Base-by-base conservation (phyloP, 179 eudicot species). In the Spergularia azorica region DNA sequence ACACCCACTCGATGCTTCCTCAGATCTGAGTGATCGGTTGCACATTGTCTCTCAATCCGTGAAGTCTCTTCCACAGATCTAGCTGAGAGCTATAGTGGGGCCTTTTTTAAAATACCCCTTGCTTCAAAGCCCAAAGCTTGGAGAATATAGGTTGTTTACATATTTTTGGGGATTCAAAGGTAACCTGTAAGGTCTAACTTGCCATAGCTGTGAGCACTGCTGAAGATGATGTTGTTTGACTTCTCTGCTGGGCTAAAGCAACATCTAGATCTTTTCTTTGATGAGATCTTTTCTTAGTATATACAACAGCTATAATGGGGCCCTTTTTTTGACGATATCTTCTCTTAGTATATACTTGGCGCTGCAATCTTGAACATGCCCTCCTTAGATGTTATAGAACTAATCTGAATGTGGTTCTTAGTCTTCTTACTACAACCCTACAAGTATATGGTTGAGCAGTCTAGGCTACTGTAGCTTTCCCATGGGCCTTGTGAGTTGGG, bases 401-500 rank as follows among this genome's bases (percentile, higher is more conserved):
- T 39, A 26, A 80, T 57, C 20, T 20, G 38, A 21, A 39, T 36
- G n/a, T 76, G 7, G 54, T 72, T 76, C 68, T 21, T 21, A 21
- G 21, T 21, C 21, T 21, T 21, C 21, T 32, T 59, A 51, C 39
- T 62, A 38, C 16, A 68, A 20, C 43, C 56, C 63, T 46, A 46
- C 63, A 67, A 15, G 9, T 36, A 50, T 62, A 63, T 9, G 32
- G 26, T 55, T 13, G 26, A 71, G 62, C 26, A 32, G 26, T 56
- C 76, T 82, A 82, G 36, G 79, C 82, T 57, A 58, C 60, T 11
- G 39, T 50, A 62, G 21, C 55, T 26, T 71, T 78, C 72, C 14
- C 59, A 67, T 52, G 46, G 41, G 63, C 36, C n/a, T 67, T 61
- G 79, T 83, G 70, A 62, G 76, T 76, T 67, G 79, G 64, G 58